Evolutionary conservation across 2,329 filamentous ascomycete genomes (phyloP).

Genomic region (Kalaharituber pfeilii): DNA sequence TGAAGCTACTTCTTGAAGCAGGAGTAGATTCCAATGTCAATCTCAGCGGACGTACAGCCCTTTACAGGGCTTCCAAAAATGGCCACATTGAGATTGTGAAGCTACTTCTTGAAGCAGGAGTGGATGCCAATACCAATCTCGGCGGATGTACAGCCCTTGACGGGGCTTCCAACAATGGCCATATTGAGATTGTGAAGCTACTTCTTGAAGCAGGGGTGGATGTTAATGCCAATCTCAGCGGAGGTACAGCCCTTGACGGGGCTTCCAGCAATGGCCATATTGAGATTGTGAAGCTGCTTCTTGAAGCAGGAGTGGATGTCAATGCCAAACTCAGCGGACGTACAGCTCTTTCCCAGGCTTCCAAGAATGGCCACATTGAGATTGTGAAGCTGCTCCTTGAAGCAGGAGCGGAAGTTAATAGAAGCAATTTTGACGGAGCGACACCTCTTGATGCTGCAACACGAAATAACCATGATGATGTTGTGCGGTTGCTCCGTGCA

Average conservation of each 20-base stretch:
- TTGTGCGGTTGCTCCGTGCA: neutral
- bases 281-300: neutral
- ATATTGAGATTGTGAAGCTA: neutral
- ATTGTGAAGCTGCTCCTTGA: neutral
- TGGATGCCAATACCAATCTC: neutral
- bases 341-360: neutral
- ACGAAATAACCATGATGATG: conserved; percentile 8
- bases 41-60: neutral
- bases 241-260: conserved; percentile 16
- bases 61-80: neutral
- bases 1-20: neutral
- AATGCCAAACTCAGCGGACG: conserved; percentile 12
- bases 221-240: conserved; percentile 1
- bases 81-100: neutral
- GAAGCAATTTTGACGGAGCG: conserved; percentile 7
- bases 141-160: neutral
- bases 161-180: neutral
- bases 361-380: neutral
- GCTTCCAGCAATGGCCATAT: conserved; percentile 13
- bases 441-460: conserved; percentile 16
- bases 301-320: neutral
- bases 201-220: neutral
- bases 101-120: neutral
- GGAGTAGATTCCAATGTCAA: neutral
- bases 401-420: neutral